A percentile compares a stretch with the other conserved stretches of the same genome.
These are phyloP conservation scores for Talaromyces sp. DNA, from an alignment of 2,329 filamentous ascomycete genomes.

Conservation along the genomic window DNA sequence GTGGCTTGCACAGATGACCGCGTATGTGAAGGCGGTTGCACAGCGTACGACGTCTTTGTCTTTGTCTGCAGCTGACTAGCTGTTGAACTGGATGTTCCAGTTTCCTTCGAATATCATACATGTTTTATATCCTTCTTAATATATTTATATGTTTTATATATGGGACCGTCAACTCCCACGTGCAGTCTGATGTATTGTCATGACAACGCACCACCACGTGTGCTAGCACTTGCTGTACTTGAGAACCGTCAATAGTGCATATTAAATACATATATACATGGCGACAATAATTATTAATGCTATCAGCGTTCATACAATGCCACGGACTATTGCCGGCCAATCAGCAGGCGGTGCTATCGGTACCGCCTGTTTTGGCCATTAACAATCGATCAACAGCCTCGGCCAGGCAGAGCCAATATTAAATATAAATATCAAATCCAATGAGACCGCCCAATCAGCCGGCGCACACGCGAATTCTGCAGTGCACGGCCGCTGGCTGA, in stretches of 20 bases:
- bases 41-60: not conserved
- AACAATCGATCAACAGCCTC: not conserved
- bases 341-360: not conserved
- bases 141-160: not conserved
- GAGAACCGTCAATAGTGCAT: not conserved
- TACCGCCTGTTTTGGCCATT: not conserved
- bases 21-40: not conserved
- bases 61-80: not conserved
- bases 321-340: not conserved
- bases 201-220: not conserved
- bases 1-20: not conserved
- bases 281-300: not conserved
- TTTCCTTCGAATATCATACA: no score
- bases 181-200: not conserved
- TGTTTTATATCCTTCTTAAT: no score
- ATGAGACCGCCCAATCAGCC: not conserved
- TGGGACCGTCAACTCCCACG: not conserved
- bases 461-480: not conserved
- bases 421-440: no score
- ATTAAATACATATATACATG: not conserved
- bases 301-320: not conserved
- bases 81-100: not conserved
- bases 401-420: not conserved
- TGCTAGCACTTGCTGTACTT: no score
- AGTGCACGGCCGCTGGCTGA: not conserved